Evolutionary conservation across 2,329 filamentous ascomycete genomes (phyloP).

Genomic region (Arthroderma uncinatum): DNA sequence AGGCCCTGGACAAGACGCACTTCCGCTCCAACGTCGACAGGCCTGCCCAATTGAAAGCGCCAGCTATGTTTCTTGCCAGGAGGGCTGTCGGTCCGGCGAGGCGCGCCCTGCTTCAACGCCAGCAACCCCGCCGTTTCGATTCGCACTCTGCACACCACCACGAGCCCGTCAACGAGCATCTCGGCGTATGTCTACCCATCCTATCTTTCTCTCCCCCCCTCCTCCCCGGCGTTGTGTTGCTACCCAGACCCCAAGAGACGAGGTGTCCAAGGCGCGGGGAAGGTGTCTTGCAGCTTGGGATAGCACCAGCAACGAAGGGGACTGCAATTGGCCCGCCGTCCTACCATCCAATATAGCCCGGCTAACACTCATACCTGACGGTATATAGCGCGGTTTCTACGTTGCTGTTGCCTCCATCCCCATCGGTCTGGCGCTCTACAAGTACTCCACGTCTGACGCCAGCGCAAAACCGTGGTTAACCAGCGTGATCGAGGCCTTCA

Average conservation of each 20-base stretch:
- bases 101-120: constrained; percentile 29
- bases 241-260: background rate
- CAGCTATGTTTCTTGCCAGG: constrained; percentile 33
- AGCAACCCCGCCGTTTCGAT: constrained; percentile 35
- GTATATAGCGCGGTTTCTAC: constrained; percentile 37
- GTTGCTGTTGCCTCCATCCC: constrained; percentile 35
- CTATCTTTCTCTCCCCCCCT: background rate
- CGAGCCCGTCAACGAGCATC: constrained; percentile 36
- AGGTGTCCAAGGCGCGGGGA: background rate
- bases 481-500: constrained; percentile 45
- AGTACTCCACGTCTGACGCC: constrained; percentile 29
- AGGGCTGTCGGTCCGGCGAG: constrained; percentile 29
- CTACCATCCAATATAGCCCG: background rate
- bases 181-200: constrained; percentile 32
- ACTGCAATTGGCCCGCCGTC: background rate
- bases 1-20: background rate
- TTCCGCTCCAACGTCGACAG: background rate
- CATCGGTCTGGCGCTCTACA: constrained; percentile 34
- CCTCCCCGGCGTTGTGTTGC: background rate
- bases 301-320: background rate
- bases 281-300: background rate
- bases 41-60: constrained; percentile 18
- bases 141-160: constrained; percentile 34
- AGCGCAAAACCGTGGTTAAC: constrained; percentile 32
- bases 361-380: constrained; percentile 8